Base-by-base conservation (phyloP, 345 rosid genomes). In the Gossypium stocksii region DNA sequence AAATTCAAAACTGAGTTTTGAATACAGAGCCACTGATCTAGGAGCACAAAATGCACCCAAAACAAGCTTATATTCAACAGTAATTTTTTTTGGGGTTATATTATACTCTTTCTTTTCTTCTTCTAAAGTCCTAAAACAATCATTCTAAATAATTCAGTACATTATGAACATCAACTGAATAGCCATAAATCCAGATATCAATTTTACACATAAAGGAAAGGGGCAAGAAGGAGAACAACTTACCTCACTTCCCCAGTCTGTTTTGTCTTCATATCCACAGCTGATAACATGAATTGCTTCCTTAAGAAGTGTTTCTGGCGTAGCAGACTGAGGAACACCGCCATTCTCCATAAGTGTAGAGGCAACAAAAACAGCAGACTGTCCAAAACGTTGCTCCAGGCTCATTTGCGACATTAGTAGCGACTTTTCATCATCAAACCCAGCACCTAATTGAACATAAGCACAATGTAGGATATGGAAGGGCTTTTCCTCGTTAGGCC, bases 241-340 rank as follows among this genome's bases (percentile, higher is more conserved):
- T 66, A 87, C 97, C 95, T 93, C 98, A 75, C 68, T 77, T 85
- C 97, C 97, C 98, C 98, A 94, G 9, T 92, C 97, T 25, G 94
- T 81, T 79, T 94, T 94, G 74, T 94, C 98, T 80, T 94, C 98
- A 0, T 94, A 94, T 4, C 98, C 94, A 80, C 97, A 92, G 76
- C 98, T 92, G 68, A 92, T 94, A 80, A 94, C 97, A 83, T 94
- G 97, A 79, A 94, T 92, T 72, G 98, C 98, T 78, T 94, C 94
- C 80, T 92, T 92, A 74, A 94, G 97, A 73, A 90, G 97, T 61
- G 85, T 85, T 77, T 94, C 97, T 1, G 97, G 94, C 57, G 90
- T 90, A 77, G 91, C 93, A 60, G 98, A 89, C 61, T 87, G 89
- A 77, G 98, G 97, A 70, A 90, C 93, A 63, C 94, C 97, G 0